Percentiles rank a stretch among this genome's conserved stretches.
Conservation (phyloP, 805 yeast species). For the Priceomyces medius region DNA sequence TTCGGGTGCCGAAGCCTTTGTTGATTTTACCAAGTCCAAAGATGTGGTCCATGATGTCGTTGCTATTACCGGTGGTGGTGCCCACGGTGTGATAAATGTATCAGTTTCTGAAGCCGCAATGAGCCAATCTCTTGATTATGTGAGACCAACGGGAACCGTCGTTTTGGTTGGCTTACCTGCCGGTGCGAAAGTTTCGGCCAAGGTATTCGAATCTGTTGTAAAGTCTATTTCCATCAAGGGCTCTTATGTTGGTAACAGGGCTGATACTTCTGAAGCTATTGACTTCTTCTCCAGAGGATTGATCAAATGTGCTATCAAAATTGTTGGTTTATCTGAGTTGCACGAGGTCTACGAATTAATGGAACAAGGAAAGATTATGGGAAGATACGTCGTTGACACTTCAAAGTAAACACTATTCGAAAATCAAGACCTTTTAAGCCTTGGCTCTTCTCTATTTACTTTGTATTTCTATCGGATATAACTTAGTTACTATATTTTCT, state of each 20-base stretch:
- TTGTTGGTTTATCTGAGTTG: slow-evolving; percentile 73
- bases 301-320: slow-evolving; percentile 68
- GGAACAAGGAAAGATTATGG: slow-evolving; percentile 82
- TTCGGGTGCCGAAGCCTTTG: slow-evolving; percentile 66
- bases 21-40: slow-evolving; percentile 57
- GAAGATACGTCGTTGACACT: slow-evolving; percentile 86
- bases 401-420: slow-evolving; percentile 50
- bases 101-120: slow-evolving; percentile 73
- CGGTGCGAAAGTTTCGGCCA: slow-evolving; percentile 66
- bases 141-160: slow-evolving; percentile 34
- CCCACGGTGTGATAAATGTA: slow-evolving; percentile 74
- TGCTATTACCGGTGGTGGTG: slow-evolving; percentile 66
- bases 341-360: slow-evolving; percentile 69
- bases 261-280: slow-evolving; percentile 79
- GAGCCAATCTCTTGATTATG: slow-evolving; percentile 53
- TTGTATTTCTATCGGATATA: too few relatives aligned
- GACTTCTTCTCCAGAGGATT: slow-evolving; percentile 72
- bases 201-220: slow-evolving; percentile 72
- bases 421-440: too few relatives aligned
- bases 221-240: slow-evolving; percentile 72
- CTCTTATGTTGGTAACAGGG: slow-evolving; percentile 87
- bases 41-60: slow-evolving; percentile 56
- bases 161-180: slow-evolving; percentile 73
- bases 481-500: too few relatives aligned
- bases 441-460: too few relatives aligned